phyloP scores from a whole-genome alignment of 306 rosid species.

The Phaseolus lunatus region DNA sequence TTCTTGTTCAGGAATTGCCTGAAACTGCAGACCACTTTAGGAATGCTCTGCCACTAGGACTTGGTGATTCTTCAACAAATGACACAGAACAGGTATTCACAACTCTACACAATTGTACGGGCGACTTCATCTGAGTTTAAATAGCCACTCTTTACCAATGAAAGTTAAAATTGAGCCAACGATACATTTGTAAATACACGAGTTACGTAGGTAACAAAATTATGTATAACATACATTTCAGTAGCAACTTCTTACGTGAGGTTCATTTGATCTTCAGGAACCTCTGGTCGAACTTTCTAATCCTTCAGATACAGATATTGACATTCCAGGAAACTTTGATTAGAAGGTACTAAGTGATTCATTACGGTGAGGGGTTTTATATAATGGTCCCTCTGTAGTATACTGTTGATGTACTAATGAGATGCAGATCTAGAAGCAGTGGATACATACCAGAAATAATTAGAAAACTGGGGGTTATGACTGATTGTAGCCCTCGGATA shows the following conservation, averaged over 20 bases:
- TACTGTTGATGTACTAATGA: constrained; percentile 45
- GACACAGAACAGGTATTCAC: constrained; percentile 82
- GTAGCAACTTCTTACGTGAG: constrained; percentile 40
- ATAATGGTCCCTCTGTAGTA: constrained; percentile 42
- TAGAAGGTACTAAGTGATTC: constrained; percentile 68
- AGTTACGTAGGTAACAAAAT: constrained; percentile 11
- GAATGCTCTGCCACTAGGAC: constrained; percentile 54
- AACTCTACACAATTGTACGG: constrained; percentile 6
- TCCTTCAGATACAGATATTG: constrained; percentile 83
- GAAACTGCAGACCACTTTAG: constrained; percentile 59
- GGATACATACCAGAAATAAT: constrained; percentile 41
- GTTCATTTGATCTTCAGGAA: constrained; percentile 62
- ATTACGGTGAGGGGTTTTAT: constrained; percentile 38
- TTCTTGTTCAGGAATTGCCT: constrained; percentile 64
- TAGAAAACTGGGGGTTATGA: constrained; percentile 42
- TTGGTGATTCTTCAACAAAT: constrained; percentile 63
- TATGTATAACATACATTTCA: constrained; percentile 25
- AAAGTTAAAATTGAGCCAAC: constrained; percentile 30
- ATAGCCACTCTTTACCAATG: not conserved
- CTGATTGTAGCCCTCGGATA: constrained; percentile 33
- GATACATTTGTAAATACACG: constrained; percentile 8
- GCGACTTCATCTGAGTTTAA: constrained; percentile 31
- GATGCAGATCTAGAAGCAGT: constrained; percentile 52
- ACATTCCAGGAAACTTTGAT: constrained; percentile 81
- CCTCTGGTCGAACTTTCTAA: constrained; percentile 79